A percentile compares a stretch with the other conserved stretches of the same genome.
phyloP scores from a whole-genome alignment of 768 basidiomycete species.

The Collybia sordida region DNA sequence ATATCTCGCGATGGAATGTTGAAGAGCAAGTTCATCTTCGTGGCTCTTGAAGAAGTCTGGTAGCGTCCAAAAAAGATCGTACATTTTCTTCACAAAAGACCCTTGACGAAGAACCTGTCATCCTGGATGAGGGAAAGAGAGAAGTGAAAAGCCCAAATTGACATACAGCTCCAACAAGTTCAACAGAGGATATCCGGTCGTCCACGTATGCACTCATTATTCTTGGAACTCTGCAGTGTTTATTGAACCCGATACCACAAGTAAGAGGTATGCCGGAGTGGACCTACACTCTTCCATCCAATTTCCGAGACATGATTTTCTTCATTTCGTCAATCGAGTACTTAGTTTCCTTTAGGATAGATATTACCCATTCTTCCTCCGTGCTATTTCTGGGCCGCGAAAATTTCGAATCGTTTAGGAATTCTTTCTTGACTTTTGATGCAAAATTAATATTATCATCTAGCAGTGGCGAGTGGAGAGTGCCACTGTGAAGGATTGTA shows the following conservation, averaged over 20 bases:
- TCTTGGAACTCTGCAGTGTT: slow-evolving; percentile 1
- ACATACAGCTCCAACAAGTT: slow-evolving; percentile 14
- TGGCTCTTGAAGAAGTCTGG: slow-evolving; percentile 36
- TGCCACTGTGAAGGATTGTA: slow-evolving; percentile 4
- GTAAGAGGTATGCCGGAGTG: not conserved
- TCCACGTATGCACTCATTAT: slow-evolving; percentile 9
- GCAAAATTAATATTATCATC: not conserved
- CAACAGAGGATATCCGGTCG: slow-evolving; percentile 8
- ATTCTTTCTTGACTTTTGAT: not conserved
- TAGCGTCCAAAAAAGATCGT: slow-evolving; percentile 48
- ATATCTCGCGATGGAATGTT: slow-evolving; percentile 54
- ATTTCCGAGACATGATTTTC: not conserved
- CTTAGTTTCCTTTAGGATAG: not conserved
- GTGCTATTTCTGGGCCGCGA: not conserved
- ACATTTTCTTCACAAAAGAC: slow-evolving; percentile 10
- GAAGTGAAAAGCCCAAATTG: not conserved
- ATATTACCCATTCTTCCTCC: slow-evolving; percentile 5
- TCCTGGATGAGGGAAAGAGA: too few relatives aligned
- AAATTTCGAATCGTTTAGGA: not conserved
- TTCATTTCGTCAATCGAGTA: not conserved
- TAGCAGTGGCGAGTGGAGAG: not conserved
- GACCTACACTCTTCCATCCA: not conserved
- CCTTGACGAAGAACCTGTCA: slow-evolving; percentile 15
- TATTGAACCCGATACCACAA: not conserved
- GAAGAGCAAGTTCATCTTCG: slow-evolving; percentile 38